phyloP scores from a whole-genome alignment of 2,329 filamentous ascomycete genomes.

The Phaeoacremonium minimum region DNA sequence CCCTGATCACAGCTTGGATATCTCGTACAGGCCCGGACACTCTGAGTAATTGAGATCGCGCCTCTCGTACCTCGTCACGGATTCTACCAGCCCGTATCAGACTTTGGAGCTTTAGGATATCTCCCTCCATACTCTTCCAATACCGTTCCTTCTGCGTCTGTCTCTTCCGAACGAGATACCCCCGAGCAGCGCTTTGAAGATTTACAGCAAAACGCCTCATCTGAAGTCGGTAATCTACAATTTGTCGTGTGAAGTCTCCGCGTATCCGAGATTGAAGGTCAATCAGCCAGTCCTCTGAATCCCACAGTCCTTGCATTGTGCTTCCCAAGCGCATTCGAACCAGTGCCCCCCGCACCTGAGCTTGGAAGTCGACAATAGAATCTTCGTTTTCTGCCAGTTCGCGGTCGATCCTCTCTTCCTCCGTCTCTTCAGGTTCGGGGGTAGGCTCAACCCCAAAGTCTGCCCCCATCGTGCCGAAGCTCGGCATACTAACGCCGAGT shows the following conservation, averaged over 20 bases:
- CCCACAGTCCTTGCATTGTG: slow-evolving; percentile 87
- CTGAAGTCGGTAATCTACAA: slow-evolving; percentile 73
- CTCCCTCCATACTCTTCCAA: slow-evolving; percentile 66
- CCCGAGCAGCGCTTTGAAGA: slow-evolving; percentile 76
- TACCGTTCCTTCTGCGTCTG: slow-evolving; percentile 59
- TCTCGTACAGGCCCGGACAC: slow-evolving; percentile 60
- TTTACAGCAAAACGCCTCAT: slow-evolving; percentile 78
- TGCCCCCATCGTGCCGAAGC: slow-evolving; percentile 94
- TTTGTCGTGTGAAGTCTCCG: slow-evolving; percentile 81
- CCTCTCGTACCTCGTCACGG: slow-evolving; percentile 52
- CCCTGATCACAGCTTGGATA: slow-evolving; percentile 63
- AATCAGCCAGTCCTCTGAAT: slow-evolving; percentile 70
- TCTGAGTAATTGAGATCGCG: slow-evolving; percentile 54
- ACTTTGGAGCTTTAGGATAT: slow-evolving; percentile 78
- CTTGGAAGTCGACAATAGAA: slow-evolving; percentile 74
- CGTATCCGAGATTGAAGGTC: slow-evolving; percentile 84
- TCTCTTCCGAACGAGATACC: slow-evolving; percentile 65
- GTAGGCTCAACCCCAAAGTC: slow-evolving; percentile 79
- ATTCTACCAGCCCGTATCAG: slow-evolving; percentile 67
- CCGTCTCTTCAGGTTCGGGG: slow-evolving; percentile 73
- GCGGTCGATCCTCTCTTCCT: slow-evolving; percentile 81
- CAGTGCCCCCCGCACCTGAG: slow-evolving; percentile 78
- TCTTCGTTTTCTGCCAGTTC: slow-evolving; percentile 75
- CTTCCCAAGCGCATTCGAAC: slow-evolving; percentile 72
- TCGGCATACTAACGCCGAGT: slow-evolving; percentile 91